Evolutionary conservation across 352 stramenopile genomes (phyloP), one percentile per base, ranked within the genome.

Genomic region (Elongisporangium prolatum): DNA sequence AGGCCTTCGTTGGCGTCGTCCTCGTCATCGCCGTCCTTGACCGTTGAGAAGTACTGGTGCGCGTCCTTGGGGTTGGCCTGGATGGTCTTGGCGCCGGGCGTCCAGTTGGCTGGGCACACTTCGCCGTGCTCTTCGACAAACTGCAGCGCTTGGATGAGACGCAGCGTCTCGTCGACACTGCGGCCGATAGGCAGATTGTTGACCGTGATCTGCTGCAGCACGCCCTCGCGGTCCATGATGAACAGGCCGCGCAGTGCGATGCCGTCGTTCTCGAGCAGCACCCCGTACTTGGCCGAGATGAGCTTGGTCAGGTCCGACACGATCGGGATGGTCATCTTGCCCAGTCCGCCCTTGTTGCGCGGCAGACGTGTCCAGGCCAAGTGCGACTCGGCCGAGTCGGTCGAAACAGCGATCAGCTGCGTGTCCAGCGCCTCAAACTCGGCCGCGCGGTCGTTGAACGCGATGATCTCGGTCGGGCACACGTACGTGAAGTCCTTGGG

Each of bases 271-370:
- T 95, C 82, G 16, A 97, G 67, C 14, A 98, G 77, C 54, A 97
- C 90, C 34, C 89, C 91, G 63, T 98, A 98, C 70, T 96, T 91
- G 53, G 77, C 75, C 50, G 86, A 78, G 68, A 97, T 97, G 57
- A 88, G 59, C 77, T 98, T 98, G 54, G 88, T 98, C 25, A 96
- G 86, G 67, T 98, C 93, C 10, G 89, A 79, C n/a, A 98, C 75
- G 13, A 98, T 87, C 13, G 93, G 92, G 64, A 98, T 97, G 63
- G 91, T 71, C 89, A 98, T 97, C 63, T 91, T 78, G 54, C 93
- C 93, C 40, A 98, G 71, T 0, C 93, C 93, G 54, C 93, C 93
- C 63, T 96, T 91, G 74, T 92, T 96, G 48, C 93, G 87, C 28
- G 88, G 82, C 58, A 86, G 70, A 38, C 85, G 77, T 62, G 81